phyloP scores from a whole-genome alignment of 2,329 filamentous ascomycete species.

The Stagonosporopsis cucurbitacearum region DNA sequence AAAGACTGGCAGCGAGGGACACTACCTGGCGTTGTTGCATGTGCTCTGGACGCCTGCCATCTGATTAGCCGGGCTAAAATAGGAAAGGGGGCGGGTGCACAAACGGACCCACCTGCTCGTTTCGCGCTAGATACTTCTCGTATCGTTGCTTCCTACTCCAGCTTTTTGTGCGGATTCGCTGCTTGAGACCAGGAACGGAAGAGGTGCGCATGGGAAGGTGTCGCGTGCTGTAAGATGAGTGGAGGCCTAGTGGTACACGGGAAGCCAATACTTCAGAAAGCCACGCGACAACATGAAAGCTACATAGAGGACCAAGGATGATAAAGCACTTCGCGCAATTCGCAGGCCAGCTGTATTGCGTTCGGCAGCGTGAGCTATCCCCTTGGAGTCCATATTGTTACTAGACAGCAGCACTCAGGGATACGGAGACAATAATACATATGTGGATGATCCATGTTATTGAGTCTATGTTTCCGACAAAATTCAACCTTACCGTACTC shows the following conservation, averaged over 20 bases:
- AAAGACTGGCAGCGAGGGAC: neutral
- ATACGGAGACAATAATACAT: neutral
- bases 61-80: constrained; percentile 14
- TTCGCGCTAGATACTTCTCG: constrained; percentile 9
- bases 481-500: neutral
- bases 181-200: constrained; percentile 1
- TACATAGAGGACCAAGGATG: neutral
- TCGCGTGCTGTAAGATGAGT: constrained; percentile 4
- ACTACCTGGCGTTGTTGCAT: constrained; percentile 5
- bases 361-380: neutral
- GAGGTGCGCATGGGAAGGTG: neutral
- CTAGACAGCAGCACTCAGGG: neutral
- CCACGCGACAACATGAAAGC: neutral
- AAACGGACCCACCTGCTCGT: constrained; percentile 15
- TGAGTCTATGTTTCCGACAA: neutral
- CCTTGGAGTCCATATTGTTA: neutral
- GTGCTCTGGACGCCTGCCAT: neutral
- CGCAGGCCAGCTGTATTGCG: neutral
- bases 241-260: neutral
- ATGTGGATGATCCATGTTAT: neutral
- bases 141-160: constrained; percentile 9
- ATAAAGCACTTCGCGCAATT: neutral
- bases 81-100: constrained; percentile 13
- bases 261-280: neutral
- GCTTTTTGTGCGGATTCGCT: constrained; percentile 13